Percentiles rank a stretch among this genome's conserved stretches.
Conservation (phyloP, 495 filamentous ascomycete genomes). For the Neurospora sublineolata region DNA sequence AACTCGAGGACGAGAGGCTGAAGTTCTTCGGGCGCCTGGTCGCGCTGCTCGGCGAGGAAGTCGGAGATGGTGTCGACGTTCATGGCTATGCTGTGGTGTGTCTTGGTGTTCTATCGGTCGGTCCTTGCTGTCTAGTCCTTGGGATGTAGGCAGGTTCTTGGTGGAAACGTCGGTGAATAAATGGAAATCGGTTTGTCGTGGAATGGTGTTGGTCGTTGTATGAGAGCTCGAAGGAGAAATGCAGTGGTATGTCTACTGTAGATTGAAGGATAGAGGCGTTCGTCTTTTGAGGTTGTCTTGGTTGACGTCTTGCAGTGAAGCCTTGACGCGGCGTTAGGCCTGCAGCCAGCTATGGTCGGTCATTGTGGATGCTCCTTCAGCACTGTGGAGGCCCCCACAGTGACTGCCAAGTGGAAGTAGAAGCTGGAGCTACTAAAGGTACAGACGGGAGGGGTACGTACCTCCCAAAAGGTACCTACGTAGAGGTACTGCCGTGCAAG, state of each 20-base stretch:
- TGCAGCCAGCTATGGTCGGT: background rate
- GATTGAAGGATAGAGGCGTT: background rate
- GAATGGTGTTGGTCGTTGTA: background rate
- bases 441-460: background rate
- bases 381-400: background rate
- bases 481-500: background rate
- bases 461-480: background rate
- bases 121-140: background rate
- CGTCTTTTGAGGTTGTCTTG: background rate
- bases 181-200: background rate
- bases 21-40: constrained; percentile 72
- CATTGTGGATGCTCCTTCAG: background rate
- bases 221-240: background rate
- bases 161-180: background rate
- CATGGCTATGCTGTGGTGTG: constrained; percentile 33
- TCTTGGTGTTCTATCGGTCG: background rate
- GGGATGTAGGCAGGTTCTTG: background rate
- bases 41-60: constrained; percentile 80
- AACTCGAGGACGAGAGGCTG: constrained; percentile 83
- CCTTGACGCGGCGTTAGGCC: background rate
- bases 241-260: background rate
- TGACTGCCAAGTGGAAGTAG: background rate
- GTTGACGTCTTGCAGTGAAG: background rate
- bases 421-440: background rate
- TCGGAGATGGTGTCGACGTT: constrained; percentile 79